phyloP scores from a whole-genome alignment of 169 alveolate species.

The Plasmodium vivax region DNA sequence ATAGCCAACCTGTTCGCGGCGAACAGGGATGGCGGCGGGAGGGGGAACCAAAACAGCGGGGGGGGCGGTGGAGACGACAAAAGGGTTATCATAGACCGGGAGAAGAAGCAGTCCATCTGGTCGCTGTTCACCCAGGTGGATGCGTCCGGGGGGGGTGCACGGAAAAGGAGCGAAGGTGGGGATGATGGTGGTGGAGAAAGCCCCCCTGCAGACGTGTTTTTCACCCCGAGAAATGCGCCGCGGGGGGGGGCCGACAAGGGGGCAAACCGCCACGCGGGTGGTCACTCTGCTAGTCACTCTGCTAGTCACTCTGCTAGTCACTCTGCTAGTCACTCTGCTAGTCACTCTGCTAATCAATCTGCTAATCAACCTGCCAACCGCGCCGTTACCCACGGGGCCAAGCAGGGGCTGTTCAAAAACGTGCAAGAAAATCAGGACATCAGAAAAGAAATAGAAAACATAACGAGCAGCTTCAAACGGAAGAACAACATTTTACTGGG shows the following conservation, averaged over 20 bases:
- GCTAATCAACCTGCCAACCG: no score
- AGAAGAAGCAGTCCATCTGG: slow-evolving; percentile 48
- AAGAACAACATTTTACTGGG: slow-evolving; percentile 47
- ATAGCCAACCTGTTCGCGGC: background rate
- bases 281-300: no score
- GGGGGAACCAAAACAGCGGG: background rate
- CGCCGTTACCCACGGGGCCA: background rate
- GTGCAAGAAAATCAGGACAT: slow-evolving; percentile 24
- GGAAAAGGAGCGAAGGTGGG: background rate
- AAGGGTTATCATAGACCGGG: slow-evolving; percentile 29
- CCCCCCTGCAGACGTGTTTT: background rate
- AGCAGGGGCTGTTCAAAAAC: slow-evolving; percentile 24
- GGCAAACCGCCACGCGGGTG: background rate
- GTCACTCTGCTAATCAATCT: no score
- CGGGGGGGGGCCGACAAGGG: background rate
- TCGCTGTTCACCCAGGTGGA: slow-evolving; percentile 49
- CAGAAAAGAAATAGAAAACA: slow-evolving; percentile 45
- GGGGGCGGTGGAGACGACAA: background rate
- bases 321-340: no score
- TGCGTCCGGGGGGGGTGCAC: background rate
- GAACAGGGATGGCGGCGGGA: background rate
- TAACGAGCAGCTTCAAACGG: slow-evolving; percentile 59
- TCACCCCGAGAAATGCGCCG: slow-evolving; percentile 18
- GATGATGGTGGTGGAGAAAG: background rate
- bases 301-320: no score